Conservation (phyloP, 148 eudicot genomes). For the Silene latifolia region DNA sequence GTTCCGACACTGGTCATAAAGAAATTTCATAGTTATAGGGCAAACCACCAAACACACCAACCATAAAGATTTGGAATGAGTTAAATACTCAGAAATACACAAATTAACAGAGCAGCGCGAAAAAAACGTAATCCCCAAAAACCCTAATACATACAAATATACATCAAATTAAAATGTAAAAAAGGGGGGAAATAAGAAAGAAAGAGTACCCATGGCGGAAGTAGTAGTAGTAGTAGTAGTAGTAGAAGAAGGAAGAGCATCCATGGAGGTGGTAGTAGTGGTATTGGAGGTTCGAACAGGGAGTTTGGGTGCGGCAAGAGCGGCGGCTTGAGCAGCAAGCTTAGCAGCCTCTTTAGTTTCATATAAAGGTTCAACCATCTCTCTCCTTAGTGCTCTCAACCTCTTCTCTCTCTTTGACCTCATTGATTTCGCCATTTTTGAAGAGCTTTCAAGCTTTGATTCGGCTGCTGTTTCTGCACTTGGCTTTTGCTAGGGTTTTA, state of each 20-base stretch:
- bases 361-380: constrained; percentile 63
- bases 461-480: neutral
- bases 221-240: neutral
- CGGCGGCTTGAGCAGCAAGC: constrained; percentile 74
- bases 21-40: too few relatives aligned
- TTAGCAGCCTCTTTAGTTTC: constrained; percentile 74
- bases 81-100: too few relatives aligned
- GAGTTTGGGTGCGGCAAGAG: constrained; percentile 82
- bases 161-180: neutral
- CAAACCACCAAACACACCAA: too few relatives aligned
- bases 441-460: neutral
- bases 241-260: constrained; percentile 20
- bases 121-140: too few relatives aligned
- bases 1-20: too few relatives aligned
- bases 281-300: constrained; percentile 38
- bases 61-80: too few relatives aligned
- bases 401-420: constrained; percentile 90
- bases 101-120: too few relatives aligned
- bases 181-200: neutral
- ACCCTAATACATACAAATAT: neutral
- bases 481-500: neutral
- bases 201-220: constrained; percentile 38
- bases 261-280: constrained; percentile 26
- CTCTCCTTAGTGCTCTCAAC: constrained; percentile 73
- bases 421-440: constrained; percentile 79